Evolutionary conservation across 176 grass and related monocot species (phyloP).

Genomic region (Zizania latifolia): DNA sequence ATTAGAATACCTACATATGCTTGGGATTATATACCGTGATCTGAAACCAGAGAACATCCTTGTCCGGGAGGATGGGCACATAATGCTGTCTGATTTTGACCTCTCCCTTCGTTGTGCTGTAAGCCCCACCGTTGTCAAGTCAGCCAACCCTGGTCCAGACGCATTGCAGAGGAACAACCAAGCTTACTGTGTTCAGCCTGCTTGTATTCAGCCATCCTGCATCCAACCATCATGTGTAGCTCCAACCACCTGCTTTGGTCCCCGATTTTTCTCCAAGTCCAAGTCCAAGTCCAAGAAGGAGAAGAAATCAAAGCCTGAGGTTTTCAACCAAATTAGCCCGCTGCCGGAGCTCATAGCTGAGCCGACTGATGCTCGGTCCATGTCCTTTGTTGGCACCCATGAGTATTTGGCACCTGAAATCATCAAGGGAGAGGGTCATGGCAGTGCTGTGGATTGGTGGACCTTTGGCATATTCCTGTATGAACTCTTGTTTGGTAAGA

Average conservation of each 20-base stretch:
- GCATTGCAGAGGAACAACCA: conserved; percentile 46
- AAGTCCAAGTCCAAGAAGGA: conserved; percentile 54
- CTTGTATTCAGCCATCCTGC: conserved; percentile 72
- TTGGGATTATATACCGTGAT: conserved; percentile 86
- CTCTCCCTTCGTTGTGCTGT: conserved; percentile 60
- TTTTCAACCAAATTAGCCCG: conserved; percentile 60
- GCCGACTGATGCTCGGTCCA: conserved; percentile 67
- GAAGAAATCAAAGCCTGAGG: conserved; percentile 56
- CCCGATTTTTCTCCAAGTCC: conserved; percentile 57
- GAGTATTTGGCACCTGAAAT: conserved; percentile 76
- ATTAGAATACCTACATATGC: conserved; percentile 80
- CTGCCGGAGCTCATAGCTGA: conserved; percentile 67
- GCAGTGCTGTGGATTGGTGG: conserved; percentile 82
- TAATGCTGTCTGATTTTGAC: conserved; percentile 79
- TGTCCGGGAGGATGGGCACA: conserved; percentile 75
- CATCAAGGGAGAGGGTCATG: conserved; percentile 75
- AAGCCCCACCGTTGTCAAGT: conserved; percentile 56
- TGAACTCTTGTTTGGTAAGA: conserved; percentile 68
- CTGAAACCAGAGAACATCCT: conserved; percentile 74
- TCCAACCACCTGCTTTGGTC: conserved; percentile 69
- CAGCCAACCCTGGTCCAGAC: conserved; percentile 49
- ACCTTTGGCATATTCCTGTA: conserved; percentile 83
- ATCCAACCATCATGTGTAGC: conserved; percentile 64
- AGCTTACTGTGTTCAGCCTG: conserved; percentile 58
- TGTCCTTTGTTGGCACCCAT: conserved; percentile 80